Base-by-base conservation (phyloP, 2,329 filamentous ascomycete genomes). In the Escovopsis sp. region DNA sequence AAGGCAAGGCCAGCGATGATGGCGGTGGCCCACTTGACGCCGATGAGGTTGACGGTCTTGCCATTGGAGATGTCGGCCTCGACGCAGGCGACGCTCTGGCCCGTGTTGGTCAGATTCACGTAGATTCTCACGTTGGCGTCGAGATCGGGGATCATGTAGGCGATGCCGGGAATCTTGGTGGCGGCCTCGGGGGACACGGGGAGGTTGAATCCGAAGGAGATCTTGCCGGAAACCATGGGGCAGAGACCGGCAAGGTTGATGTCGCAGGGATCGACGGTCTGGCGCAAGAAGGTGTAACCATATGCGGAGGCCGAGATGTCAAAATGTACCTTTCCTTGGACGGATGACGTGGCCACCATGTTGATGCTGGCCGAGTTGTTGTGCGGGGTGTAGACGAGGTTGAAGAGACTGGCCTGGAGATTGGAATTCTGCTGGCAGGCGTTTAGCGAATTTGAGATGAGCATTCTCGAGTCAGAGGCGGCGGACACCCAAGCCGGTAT, bases 11-110 rank as follows among this genome's bases (percentile, higher is more conserved):
- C 86, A 49, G 86, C 85, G 53, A 95, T 87, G 51, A 93, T 71
- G 45, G 89, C 89, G 26, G 88, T 87, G 33, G 78, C 73, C 88
- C 88, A 95, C 54, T 87, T 86, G 35, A 95, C 87, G 46, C 80
- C 86, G 47, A 85, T 69, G 53, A 94, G 77, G 59, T 95, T 80
- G 42, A 95, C 89, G 0, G 87, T 94, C 65, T 94, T 85, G 48
- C 84, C 85, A 61, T 95, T 96, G 52, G 86, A 93, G 42, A 95
- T 72, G 48, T 80, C 71, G 39, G 87, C 87, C 66, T 94, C 83
- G 41, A 95, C 78, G 60, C 89, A 96, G 43, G 88, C 86, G 41
- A 93, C 75, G 53, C 72, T 77, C 40, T 73, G 64, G 42, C 72
- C 69, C 6, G 65, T 67, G 36, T 72, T 65, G 6, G 75, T 80